A percentile compares a stretch with the other conserved stretches of the same genome.
Evolutionary conservation across 2,329 filamentous ascomycete genomes (phyloP).

Genomic region (Graphium sp.): DNA sequence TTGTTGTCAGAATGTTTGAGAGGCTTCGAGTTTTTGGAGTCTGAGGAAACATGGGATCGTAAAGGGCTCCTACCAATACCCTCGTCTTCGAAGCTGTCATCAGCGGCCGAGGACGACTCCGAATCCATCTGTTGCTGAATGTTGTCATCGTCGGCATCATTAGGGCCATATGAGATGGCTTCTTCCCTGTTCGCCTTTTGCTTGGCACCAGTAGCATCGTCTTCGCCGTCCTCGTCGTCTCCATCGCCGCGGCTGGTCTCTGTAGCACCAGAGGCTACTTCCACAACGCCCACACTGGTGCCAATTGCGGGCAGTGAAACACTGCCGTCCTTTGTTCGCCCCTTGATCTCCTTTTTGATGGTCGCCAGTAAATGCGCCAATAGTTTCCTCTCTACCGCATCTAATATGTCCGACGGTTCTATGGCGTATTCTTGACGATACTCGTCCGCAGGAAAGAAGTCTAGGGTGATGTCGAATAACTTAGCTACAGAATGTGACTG

Average conservation of each 20-base stretch:
- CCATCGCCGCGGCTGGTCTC: conserved; percentile 21
- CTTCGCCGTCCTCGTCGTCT: conserved; percentile 52
- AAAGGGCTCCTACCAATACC: conserved; percentile 24
- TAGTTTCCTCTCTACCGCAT: conserved; percentile 67
- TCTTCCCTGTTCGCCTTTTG: conserved; percentile 61
- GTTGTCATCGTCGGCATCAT: conserved; percentile 78
- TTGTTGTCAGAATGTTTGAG: no score
- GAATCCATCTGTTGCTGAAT: conserved; percentile 48
- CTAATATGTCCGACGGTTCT: conserved; percentile 56
- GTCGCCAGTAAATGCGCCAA: conserved; percentile 54
- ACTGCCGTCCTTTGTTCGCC: conserved; percentile 47
- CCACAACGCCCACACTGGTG: conserved; percentile 31
- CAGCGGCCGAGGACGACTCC: conserved; percentile 33
- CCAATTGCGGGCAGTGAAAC: conserved; percentile 64
- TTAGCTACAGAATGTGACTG: conserved; percentile 56
- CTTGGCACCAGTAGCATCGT: conserved; percentile 61
- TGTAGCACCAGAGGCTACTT: conserved; percentile 20
- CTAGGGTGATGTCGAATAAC: conserved; percentile 65
- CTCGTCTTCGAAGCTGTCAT: conserved; percentile 36
- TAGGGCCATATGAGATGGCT: conserved; percentile 76
- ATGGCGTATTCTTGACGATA: conserved; percentile 82
- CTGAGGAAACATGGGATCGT: no score
- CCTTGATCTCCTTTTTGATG: conserved; percentile 68
- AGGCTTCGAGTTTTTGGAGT: no score
- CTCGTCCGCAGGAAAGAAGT: conserved; percentile 71